Conservation (phyloP, 495 filamentous ascomycete species). For the Pseudotulostoma volvatum region DNA sequence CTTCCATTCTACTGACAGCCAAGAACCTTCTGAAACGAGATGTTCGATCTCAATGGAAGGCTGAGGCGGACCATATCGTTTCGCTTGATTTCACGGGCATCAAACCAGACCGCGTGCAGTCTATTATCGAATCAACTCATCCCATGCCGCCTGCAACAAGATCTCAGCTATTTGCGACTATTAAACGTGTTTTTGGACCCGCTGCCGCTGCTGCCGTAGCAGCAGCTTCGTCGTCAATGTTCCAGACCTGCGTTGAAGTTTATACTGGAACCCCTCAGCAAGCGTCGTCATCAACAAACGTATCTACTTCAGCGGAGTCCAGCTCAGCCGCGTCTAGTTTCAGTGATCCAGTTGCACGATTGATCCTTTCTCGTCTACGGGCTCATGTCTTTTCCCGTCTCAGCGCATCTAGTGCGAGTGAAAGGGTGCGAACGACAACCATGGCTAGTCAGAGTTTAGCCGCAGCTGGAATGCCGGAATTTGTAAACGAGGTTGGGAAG, state of each 20-base stretch:
- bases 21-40: constrained; percentile 94
- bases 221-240: constrained; percentile 11
- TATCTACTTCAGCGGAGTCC: constrained; percentile 6
- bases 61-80: constrained; percentile 63
- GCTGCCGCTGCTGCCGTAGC: constrained; percentile 24
- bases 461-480: constrained; percentile 68
- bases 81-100: constrained; percentile 38
- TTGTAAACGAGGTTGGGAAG: constrained; percentile 66
- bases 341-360: constrained; percentile 62
- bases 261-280: constrained; percentile 7
- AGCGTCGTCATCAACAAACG: neutral
- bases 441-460: constrained; percentile 73
- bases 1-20: constrained; percentile 70
- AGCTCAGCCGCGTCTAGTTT: constrained; percentile 17
- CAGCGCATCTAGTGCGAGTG: constrained; percentile 56
- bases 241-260: constrained; percentile 26
- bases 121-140: constrained; percentile 61
- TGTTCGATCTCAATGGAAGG: constrained; percentile 75
- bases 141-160: constrained; percentile 49
- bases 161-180: constrained; percentile 28
- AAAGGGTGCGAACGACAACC: constrained; percentile 64
- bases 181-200: constrained; percentile 38
- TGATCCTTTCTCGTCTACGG: constrained; percentile 60
- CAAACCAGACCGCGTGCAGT: constrained; percentile 48
- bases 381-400: constrained; percentile 64